Conservation (phyloP, 169 alveolate species). For the Pseudocohnilembus persalinus region DNA sequence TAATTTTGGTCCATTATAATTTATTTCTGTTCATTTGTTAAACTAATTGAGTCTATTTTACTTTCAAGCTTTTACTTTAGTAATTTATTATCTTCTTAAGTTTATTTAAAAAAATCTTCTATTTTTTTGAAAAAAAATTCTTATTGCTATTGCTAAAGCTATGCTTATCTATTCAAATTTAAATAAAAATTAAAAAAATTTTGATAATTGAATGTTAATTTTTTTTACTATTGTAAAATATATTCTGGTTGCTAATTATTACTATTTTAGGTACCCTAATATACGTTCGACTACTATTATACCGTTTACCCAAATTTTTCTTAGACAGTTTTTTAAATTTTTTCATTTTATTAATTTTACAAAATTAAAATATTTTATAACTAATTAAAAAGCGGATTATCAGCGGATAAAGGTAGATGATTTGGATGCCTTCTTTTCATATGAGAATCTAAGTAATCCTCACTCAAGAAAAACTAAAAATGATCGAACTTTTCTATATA, state of each 20-base stretch:
- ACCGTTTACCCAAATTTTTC: too few species aligned
- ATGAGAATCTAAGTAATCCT: slow-evolving; percentile 26
- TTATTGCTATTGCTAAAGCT: not conserved
- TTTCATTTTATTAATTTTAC: slow-evolving; percentile 3
- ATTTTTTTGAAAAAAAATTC: not conserved
- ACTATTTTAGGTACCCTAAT: not conserved
- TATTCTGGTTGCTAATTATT: not conserved
- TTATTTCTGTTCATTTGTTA: too few species aligned
- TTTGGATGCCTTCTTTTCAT: slow-evolving; percentile 28
- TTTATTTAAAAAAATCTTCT: not conserved
- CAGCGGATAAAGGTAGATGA: slow-evolving; percentile 8
- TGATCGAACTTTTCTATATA: not conserved
- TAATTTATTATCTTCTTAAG: not conserved
- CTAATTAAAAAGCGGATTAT: slow-evolving; percentile 3
- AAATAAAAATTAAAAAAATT: too few species aligned
- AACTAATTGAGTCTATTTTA: too few species aligned
- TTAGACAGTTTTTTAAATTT: too few species aligned
- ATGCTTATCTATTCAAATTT: not conserved
- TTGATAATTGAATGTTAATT: not conserved
- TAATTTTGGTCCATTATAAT: too few species aligned
- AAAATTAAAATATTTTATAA: slow-evolving; percentile 8
- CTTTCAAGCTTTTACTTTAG: not conserved
- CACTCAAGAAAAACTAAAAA: slow-evolving; percentile 9
- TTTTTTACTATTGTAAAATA: not conserved
- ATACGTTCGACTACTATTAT: too few species aligned